Evolutionary conservation across 2,329 filamentous ascomycete species (phyloP), one percentile per base, ranked within the genome.

Genomic region (Alternaria dauci): DNA sequence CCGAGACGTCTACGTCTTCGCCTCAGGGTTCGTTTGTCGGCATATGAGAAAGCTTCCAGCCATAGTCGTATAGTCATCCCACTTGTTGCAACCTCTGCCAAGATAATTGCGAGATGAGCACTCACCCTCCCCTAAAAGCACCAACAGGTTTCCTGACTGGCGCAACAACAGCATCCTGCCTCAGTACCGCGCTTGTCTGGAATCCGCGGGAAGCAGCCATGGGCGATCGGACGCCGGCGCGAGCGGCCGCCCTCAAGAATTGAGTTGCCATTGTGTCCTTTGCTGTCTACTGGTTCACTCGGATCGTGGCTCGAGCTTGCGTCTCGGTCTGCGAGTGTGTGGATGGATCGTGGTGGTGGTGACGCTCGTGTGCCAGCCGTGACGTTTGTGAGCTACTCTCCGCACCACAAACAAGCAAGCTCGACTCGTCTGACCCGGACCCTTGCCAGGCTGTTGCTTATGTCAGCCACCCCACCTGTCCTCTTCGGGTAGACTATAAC

Each of bases 41-140:
- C 46, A 38, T 50, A 32, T 36, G 46, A 26, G 20, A 50, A 36
- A 34, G 20, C 46, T 50, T n/a, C 42, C 25, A 4, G 25, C 4
- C 44, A 7, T n/a, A 12, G 30, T 16, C 25, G 14, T 23, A 12
- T 7, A n/a, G 46, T 3, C 14, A 12, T 48, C 12, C 39, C 30
- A 48, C 20, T 18, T 23, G n/a, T 20, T 16, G 25, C 26, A 11
- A 47, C 47, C 38, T 36, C 20, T 16, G 20, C 47, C 7, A 41
- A 26, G 7, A 23, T 8, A 20, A 52, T n/a, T 26, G 36, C 32
- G 8, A 3, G 16, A 32, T 25, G 34, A 16, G 25, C n/a, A 52
- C 87, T 83, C 79, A 91, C 89, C 89, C 89, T 83, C 88, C 89
- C 74, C 89, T 81, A 75, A 91, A 91, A 69, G 89, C 89, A 57